Evolutionary conservation across 257 asterid genomes (phyloP).

Genomic region (Dorcoceras hygrometricum): DNA sequence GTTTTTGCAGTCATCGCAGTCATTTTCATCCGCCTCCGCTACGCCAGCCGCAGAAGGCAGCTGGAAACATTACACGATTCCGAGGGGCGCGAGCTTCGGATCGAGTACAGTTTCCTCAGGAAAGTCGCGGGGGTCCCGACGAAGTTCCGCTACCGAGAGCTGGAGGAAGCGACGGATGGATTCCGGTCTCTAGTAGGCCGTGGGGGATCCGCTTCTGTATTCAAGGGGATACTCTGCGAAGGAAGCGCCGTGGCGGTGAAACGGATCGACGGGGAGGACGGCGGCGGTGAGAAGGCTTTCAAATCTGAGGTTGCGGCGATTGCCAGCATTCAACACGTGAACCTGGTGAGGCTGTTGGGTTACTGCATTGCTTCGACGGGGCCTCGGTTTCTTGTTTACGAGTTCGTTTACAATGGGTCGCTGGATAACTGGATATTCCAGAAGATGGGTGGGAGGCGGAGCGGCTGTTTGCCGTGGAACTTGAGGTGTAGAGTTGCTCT

Average conservation of each 20-base stretch:
- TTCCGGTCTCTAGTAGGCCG: slow-evolving; percentile 54
- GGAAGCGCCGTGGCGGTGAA: slow-evolving; percentile 71
- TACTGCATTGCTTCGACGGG: slow-evolving; percentile 48
- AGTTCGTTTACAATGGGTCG: slow-evolving; percentile 57
- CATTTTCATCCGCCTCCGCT: slow-evolving; percentile 36
- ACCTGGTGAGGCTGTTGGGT: slow-evolving; percentile 68
- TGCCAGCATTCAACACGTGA: slow-evolving; percentile 70
- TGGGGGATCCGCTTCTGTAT: slow-evolving; percentile 66
- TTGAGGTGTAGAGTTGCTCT: slow-evolving; percentile 50
- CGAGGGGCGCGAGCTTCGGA: slow-evolving; percentile 69
- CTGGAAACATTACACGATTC: slow-evolving; percentile 43
- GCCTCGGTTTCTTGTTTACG: slow-evolving; percentile 61
- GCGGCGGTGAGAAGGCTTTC: slow-evolving; percentile 55
- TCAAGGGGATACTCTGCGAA: slow-evolving; percentile 60
- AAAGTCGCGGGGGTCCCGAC: slow-evolving; percentile 86
- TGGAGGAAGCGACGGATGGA: slow-evolving; percentile 68
- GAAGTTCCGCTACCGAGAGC: slow-evolving; percentile 61
- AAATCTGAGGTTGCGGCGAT: slow-evolving; percentile 77
- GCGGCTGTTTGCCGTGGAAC: slow-evolving; percentile 68
- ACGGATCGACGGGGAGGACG: slow-evolving; percentile 68
- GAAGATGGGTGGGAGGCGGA: background rate
- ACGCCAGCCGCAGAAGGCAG: slow-evolving; percentile 31
- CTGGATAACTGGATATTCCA: slow-evolving; percentile 69
- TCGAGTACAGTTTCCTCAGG: slow-evolving; percentile 76
- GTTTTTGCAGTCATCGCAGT: slow-evolving; percentile 39